These are phyloP conservation scores for Phytopythium cucurbitacearum DNA, from an alignment of 352 stramenopile genomes.

Conservation along the genomic window DNA sequence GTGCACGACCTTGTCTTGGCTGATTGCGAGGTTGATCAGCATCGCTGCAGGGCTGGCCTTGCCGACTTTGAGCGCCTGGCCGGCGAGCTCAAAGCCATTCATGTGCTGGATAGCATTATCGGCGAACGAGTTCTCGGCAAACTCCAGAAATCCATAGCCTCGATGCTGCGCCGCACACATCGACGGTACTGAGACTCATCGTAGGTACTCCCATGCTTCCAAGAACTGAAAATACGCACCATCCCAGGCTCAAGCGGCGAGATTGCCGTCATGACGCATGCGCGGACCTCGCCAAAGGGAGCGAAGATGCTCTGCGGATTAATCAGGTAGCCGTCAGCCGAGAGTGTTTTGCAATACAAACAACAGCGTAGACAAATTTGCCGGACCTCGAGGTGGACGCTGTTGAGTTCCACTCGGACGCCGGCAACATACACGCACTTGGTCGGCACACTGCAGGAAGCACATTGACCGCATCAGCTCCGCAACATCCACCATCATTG, in stretches of 20 bases:
- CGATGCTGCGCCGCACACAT: slow-evolving; percentile 32
- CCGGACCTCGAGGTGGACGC: slow-evolving; percentile 64
- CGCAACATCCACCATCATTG: background rate
- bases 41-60: slow-evolving; percentile 69
- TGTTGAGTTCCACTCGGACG: slow-evolving; percentile 71
- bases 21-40: slow-evolving; percentile 60
- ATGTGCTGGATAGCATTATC: slow-evolving; percentile 77
- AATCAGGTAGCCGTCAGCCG: background rate
- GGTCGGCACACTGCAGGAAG: slow-evolving; percentile 38
- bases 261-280: slow-evolving; percentile 60
- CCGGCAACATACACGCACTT: slow-evolving; percentile 75
- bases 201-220: too few relatives aligned
- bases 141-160: slow-evolving; percentile 75
- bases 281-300: slow-evolving; percentile 60
- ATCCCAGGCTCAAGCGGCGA: slow-evolving; percentile 49
- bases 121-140: slow-evolving; percentile 52
- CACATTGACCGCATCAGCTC: background rate
- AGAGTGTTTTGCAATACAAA: background rate
- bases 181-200: too few relatives aligned
- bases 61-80: slow-evolving; percentile 69
- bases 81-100: slow-evolving; percentile 76
- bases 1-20: slow-evolving; percentile 58
- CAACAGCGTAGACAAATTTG: background rate
- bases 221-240: slow-evolving; percentile 16
- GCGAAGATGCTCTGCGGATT: slow-evolving; percentile 69